Base-by-base conservation (phyloP, 306 rosid species). In the Spatholobus suberectus region DNA sequence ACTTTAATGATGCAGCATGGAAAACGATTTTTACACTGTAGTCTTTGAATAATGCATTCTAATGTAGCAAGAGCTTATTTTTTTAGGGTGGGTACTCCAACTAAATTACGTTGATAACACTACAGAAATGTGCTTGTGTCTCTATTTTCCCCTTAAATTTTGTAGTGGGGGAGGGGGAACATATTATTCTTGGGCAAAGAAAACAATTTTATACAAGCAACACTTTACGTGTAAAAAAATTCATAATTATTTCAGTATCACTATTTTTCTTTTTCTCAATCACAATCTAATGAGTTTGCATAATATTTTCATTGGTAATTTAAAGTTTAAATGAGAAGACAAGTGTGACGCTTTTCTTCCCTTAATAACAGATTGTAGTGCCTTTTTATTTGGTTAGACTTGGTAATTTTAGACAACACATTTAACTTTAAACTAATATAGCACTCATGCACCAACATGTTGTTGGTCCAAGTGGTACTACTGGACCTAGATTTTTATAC, bases 1-100 rank as follows among this genome's bases (percentile, higher is more conserved):
- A 29, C 47, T 76, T 81, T 13, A 73, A 58, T 70, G 26, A 76
- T 75, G 52, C 8, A 26, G 7, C 73, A 34, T 34, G 34, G 9
- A 80, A 57, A 68, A 46, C 41, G 34, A 58, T 55, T 58, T 46
- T 75, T 37, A 47, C 41, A 67, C 14, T 34, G 1, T 55, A 35
- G 35, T 43, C 9, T 54, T 52, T 20, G 4, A 77, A 70, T 73
- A 27, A 41, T 43, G 44, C 40, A 61, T 65, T 37, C 63, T 71
- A n/a, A 8, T 40, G 1, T 10, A 3, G 38, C 24, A 23, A 52
- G 61, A 35, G 58, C n/a, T 49, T 43, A 15, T 3, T 59, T 70
- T 55, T 41, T 34, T 7, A 4, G n/a, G 68, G 63, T 51, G 4
- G 49, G 27, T 34, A 43, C 29, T 62, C 73, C 35, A 73, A 57